These are phyloP conservation scores for Achaetomiella virescens DNA, from an alignment of 495 filamentous ascomycete species.

Conservation along the genomic window DNA sequence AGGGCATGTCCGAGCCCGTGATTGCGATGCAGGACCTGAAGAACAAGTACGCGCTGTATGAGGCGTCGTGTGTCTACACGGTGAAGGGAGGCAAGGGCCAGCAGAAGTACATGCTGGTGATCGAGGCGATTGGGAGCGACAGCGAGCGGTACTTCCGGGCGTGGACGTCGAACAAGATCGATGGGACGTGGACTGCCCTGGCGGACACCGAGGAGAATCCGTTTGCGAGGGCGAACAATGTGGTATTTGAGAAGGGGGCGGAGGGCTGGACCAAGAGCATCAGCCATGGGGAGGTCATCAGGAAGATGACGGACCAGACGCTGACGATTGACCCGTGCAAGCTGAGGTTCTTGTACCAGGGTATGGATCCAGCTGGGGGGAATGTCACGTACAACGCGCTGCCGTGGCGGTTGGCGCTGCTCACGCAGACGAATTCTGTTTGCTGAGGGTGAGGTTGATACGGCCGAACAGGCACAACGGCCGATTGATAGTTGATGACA, in stretches of 20 bases:
- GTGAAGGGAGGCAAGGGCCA: slow-evolving; percentile 7
- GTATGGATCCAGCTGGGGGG: slow-evolving; percentile 11
- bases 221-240: slow-evolving; percentile 22
- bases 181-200: slow-evolving; percentile 16
- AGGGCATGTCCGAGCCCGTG: slow-evolving; percentile 20
- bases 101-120: slow-evolving; percentile 16
- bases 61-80: slow-evolving; percentile 21
- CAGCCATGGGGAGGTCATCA: slow-evolving; percentile 24
- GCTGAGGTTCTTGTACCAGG: slow-evolving; percentile 25
- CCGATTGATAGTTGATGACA: neutral
- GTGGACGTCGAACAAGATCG: slow-evolving; percentile 19
- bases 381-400: slow-evolving; percentile 17
- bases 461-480: too few species aligned
- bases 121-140: slow-evolving; percentile 22
- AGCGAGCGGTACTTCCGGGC: slow-evolving; percentile 19
- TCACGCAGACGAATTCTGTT: slow-evolving; percentile 2
- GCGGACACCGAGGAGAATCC: slow-evolving; percentile 20
- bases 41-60: slow-evolving; percentile 14
- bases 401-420: slow-evolving; percentile 21
- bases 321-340: slow-evolving; percentile 16
- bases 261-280: slow-evolving; percentile 24
- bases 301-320: slow-evolving; percentile 17
- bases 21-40: slow-evolving; percentile 15
- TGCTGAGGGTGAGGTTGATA: neutral
- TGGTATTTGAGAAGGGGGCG: slow-evolving; percentile 15